Evolutionary conservation across 2,329 filamentous ascomycete genomes (phyloP).

Genomic region (Neofusicoccum kwambonambiense): DNA sequence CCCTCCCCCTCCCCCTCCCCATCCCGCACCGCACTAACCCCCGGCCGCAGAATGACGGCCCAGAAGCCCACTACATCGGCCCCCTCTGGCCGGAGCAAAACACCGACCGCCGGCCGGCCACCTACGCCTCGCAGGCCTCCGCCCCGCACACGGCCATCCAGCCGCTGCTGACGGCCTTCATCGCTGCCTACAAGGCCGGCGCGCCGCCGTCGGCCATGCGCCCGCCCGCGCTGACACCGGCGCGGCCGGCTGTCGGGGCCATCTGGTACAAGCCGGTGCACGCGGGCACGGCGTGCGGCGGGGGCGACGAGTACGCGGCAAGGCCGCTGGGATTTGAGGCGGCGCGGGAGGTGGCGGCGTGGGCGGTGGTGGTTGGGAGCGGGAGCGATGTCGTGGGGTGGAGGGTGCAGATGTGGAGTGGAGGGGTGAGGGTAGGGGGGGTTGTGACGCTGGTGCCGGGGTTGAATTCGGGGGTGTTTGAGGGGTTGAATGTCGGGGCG

Average conservation of each 20-base stretch:
- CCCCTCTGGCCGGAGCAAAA: slow-evolving; percentile 34
- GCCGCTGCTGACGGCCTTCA: slow-evolving; percentile 37
- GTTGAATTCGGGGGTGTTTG: not conserved
- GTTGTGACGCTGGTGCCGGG: not conserved
- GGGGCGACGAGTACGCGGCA: not conserved
- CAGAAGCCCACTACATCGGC: slow-evolving; percentile 41
- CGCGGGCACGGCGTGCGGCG: not conserved
- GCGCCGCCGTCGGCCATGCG: not conserved
- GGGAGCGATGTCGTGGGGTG: too few relatives aligned
- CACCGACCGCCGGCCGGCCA: slow-evolving; percentile 12
- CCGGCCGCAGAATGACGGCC: slow-evolving; percentile 30
- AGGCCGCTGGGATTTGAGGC: not conserved
- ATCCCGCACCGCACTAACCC: slow-evolving; percentile 9
- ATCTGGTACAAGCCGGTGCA: slow-evolving; percentile 2
- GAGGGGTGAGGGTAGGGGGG: too few relatives aligned
- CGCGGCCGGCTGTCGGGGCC: not conserved
- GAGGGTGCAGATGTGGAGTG: too few relatives aligned
- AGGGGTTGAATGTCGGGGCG: not conserved
- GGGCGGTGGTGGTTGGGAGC: not conserved
- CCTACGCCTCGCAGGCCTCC: slow-evolving; percentile 30
- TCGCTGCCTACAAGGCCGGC: slow-evolving; percentile 32
- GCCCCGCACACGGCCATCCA: slow-evolving; percentile 36
- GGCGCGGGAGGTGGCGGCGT: not conserved
- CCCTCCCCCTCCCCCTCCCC: too few relatives aligned
- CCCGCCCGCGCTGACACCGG: too few relatives aligned